Evolutionary conservation across 352 stramenopile genomes (phyloP).

Genomic region (Saprolegnia parasitica): DNA sequence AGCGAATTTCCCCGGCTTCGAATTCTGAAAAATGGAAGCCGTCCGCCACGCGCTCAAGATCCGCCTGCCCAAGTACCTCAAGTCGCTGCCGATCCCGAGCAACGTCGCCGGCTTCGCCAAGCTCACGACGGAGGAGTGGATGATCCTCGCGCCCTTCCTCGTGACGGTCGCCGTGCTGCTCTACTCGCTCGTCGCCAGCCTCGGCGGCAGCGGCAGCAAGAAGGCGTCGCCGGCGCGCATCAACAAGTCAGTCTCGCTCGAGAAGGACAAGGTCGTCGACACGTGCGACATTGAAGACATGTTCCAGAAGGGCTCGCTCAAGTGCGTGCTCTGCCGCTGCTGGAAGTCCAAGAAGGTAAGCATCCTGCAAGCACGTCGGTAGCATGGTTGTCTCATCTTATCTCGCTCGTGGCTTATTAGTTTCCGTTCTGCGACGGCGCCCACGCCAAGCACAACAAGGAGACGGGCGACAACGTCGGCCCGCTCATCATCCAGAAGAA

Average conservation of each 20-base stretch:
- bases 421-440: conserved; percentile 75
- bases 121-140: conserved; percentile 70
- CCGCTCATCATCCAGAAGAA: conserved; percentile 69
- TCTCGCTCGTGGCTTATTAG: conserved; percentile 30
- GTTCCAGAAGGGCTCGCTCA: conserved; percentile 64
- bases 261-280: conserved; percentile 81
- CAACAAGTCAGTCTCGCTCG: conserved; percentile 61
- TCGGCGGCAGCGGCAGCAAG: conserved; percentile 44
- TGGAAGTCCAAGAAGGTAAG: conserved; percentile 84
- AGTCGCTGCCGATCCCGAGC: conserved; percentile 71
- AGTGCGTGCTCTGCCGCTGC: conserved; percentile 78
- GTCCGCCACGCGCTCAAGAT: conserved; percentile 81
- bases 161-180: conserved; percentile 70
- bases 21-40: conserved; percentile 44
- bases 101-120: conserved; percentile 63
- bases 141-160: conserved; percentile 77
- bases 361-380: neutral
- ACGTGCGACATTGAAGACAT: conserved; percentile 76
- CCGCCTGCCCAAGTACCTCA: conserved; percentile 70
- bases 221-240: conserved; percentile 50
- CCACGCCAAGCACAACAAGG: conserved; percentile 86
- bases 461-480: conserved; percentile 78
- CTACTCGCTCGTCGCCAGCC: conserved; percentile 52
- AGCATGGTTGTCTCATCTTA: neutral
- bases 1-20: conserved; percentile 1